Evolutionary conservation across 805 yeast species (phyloP), one percentile per base, ranked within the genome.

Genomic region (Candida mattraensis): DNA sequence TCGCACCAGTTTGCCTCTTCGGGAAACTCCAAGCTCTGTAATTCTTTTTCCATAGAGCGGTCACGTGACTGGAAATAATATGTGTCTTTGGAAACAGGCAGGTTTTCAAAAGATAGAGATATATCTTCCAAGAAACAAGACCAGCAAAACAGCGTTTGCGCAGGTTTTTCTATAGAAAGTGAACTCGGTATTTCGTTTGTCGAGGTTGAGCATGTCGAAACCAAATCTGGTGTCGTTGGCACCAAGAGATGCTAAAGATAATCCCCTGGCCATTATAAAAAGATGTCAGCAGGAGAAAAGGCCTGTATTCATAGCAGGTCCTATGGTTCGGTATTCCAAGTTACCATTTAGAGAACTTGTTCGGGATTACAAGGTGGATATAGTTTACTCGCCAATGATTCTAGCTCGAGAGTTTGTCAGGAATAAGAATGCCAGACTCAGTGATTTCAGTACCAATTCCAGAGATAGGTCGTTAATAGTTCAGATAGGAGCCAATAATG

Each of bases 261-360:
- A 74, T 47, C 84, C 85, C 10, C 49, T 78, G 13, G 57, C 64
- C 26, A 73, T 80, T 11, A 66, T 80, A 8, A 61, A 66, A 35
- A 60, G 70, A 39, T 65, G 82, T 54, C 56, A 61, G 45, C 35
- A 48, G 3, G 74, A 71, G 41, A 66, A 67, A 4, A 60, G 82
- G 40, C 81, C 83, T 0, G 87, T 75, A 1, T 73, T 70, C 27
- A 70, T 84, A 8, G 80, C 86, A 1, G 99, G 98, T 0, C 99
- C 99, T 4, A 93, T 93, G 99, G 99, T 93, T 1, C 68, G 99
- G 33, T 93, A 93, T 66, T 87, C 96, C 1, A 91, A 93, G 59
- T 71, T 93, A 27, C 96, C 98, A 3, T 91, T 93, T 54, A 70
- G 99, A 34, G 85, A 86, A 40, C 66, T 86, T 5, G 80, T 84